phyloP scores from a whole-genome alignment of 2,329 filamentous ascomycete species.

The Cladosporium sp. region DNA sequence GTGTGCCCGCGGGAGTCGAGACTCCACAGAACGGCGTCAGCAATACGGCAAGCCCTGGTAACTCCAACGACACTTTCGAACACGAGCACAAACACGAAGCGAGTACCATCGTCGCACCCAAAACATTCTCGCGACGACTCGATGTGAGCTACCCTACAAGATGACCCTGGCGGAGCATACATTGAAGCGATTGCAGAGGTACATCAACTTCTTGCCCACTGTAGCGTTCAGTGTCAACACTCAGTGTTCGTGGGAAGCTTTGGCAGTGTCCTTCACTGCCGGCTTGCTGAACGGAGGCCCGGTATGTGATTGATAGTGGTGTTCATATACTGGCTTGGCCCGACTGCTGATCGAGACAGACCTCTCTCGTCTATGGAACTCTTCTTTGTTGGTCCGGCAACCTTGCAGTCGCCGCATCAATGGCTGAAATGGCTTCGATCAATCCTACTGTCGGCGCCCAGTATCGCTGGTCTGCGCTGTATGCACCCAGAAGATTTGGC shows the following conservation, averaged over 20 bases:
- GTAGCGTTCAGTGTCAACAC: conserved; percentile 3
- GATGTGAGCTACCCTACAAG: neutral
- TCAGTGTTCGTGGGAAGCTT: conserved; percentile 13
- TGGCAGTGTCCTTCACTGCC: conserved; percentile 8
- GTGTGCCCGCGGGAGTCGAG: too few relatives aligned
- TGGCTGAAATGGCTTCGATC: conserved; percentile 17
- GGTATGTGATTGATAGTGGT: neutral
- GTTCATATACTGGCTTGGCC: too few relatives aligned
- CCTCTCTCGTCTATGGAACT: conserved; percentile 11
- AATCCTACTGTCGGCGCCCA: conserved; percentile 14
- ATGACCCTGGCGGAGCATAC: too few relatives aligned
- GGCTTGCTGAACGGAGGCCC: conserved; percentile 13
- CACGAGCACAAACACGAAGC: neutral
- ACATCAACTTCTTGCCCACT: conserved; percentile 13
- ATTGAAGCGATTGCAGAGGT: neutral
- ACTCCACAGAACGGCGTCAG: conserved; percentile 25
- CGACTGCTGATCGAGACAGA: neutral
- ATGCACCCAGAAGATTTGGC: conserved; percentile 1
- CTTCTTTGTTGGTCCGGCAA: conserved; percentile 8
- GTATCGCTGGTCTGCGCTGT: conserved; percentile 14
- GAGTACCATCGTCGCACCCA: neutral
- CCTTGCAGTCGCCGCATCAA: conserved; percentile 7
- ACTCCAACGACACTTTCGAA: neutral
- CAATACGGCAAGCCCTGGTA: conserved; percentile 48
- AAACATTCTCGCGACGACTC: neutral